Evolutionary conservation across 139 green algal species (phyloP).

Genomic region (Closterium sp.): DNA sequence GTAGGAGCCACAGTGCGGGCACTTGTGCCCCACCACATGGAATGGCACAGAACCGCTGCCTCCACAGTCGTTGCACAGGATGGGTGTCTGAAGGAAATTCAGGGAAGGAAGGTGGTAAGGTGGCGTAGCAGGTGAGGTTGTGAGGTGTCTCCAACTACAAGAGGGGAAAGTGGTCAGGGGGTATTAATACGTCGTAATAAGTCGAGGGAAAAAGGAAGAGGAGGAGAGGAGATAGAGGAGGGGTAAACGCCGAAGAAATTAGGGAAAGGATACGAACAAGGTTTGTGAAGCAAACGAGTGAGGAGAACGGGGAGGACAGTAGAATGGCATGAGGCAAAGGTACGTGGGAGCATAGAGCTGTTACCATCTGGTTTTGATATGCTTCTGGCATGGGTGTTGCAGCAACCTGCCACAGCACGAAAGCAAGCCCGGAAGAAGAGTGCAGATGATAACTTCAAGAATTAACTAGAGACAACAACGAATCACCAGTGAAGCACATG

Average conservation of each 20-base stretch:
- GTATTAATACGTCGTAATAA: too few species aligned
- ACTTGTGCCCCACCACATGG: conserved; percentile 49
- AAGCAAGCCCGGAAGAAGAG: not conserved
- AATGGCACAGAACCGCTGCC: conserved; percentile 37
- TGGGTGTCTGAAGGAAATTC: conserved; percentile 22
- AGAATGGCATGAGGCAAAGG: not conserved
- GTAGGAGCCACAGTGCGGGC: conserved; percentile 45
- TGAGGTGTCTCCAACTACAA: not conserved
- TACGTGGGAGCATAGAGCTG: not conserved
- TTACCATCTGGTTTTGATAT: conserved; percentile 40
- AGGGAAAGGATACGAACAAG: too few species aligned
- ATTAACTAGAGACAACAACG: too few species aligned
- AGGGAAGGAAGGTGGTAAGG: not conserved
- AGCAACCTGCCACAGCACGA: conserved; percentile 8
- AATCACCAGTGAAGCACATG: too few species aligned
- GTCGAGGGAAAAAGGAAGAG: not conserved
- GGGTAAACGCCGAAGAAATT: not conserved
- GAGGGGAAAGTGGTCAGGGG: too few species aligned
- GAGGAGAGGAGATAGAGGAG: not conserved
- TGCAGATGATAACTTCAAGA: not conserved
- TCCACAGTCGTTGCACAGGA: conserved; percentile 50
- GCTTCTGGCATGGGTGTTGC: conserved; percentile 44
- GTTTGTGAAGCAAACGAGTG: too few species aligned
- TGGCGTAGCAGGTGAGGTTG: not conserved
- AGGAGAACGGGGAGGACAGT: too few species aligned